phyloP scores from a whole-genome alignment of 345 rosid genomes.

The Linum usitatissimum region DNA sequence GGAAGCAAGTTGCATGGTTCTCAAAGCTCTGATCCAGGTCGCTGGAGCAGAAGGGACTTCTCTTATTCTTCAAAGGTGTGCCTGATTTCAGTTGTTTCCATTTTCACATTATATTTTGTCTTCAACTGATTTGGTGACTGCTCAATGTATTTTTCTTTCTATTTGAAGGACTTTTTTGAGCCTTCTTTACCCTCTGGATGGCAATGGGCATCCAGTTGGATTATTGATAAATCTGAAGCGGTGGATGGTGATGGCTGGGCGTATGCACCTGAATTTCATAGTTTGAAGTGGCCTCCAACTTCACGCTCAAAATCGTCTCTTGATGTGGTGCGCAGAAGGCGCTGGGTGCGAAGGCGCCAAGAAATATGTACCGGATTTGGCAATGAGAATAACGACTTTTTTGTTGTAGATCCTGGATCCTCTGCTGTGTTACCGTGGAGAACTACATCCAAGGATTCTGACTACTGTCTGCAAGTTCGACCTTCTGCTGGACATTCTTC shows the following conservation, averaged over 20 bases:
- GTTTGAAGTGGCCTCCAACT: constrained; percentile 46
- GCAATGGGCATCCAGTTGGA: constrained; percentile 55
- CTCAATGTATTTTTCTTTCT: constrained; percentile 9
- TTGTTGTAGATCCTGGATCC: constrained; percentile 52
- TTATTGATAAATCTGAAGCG: constrained; percentile 36
- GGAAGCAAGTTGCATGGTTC: constrained; percentile 32
- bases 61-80: constrained; percentile 48
- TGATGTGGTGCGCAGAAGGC: constrained; percentile 45
- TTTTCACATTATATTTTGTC: not conserved
- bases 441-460: constrained; percentile 55
- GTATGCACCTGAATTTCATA: constrained; percentile 45
- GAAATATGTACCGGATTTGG: constrained; percentile 17
- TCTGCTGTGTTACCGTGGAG: constrained; percentile 79
- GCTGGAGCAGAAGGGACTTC: constrained; percentile 53
- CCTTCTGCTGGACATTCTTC: constrained; percentile 45
- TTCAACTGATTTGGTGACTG: not conserved
- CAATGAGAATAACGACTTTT: constrained; percentile 13
- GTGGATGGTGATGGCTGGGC: constrained; percentile 59
- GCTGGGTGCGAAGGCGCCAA: constrained; percentile 47
- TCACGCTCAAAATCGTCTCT: constrained; percentile 24
- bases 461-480: constrained; percentile 60
- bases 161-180: constrained; percentile 44
- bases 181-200: constrained; percentile 48
- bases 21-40: constrained; percentile 30
- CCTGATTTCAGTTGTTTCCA: not conserved